Percentiles rank a stretch among this genome's conserved stretches.
These are phyloP conservation scores for Serendipita sp. DNA, from an alignment of 768 basidiomycete genomes.

Conservation along the genomic window DNA sequence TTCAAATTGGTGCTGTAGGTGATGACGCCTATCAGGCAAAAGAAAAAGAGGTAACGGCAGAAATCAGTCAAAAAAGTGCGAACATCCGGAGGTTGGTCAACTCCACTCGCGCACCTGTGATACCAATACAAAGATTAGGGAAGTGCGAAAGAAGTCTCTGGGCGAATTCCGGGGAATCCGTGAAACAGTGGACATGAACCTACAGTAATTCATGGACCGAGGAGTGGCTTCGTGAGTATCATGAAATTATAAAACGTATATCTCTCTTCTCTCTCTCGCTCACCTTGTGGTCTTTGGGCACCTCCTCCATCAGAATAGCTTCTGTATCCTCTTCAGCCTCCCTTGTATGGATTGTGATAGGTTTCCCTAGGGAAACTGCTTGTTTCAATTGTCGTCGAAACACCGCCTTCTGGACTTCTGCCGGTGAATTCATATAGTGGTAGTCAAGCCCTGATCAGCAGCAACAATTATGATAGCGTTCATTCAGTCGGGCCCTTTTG, in stretches of 20 bases:
- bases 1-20: slow-evolving; percentile 62
- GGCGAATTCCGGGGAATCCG: slow-evolving; percentile 63
- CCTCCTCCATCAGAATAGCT: slow-evolving; percentile 55
- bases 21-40: slow-evolving; percentile 41
- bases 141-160: slow-evolving; percentile 56
- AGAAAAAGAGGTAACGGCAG: not conserved
- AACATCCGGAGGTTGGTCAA: not conserved
- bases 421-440: slow-evolving; percentile 66
- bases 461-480: no score
- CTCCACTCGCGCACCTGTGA: slow-evolving; percentile 37
- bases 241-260: not conserved
- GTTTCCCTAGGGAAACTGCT: slow-evolving; percentile 54
- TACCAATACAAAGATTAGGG: slow-evolving; percentile 67
- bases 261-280: slow-evolving; percentile 6
- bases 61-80: not conserved
- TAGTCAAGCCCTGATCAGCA: slow-evolving; percentile 36
- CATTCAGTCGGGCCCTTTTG: no score
- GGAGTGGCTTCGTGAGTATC: not conserved
- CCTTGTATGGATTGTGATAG: slow-evolving; percentile 73
- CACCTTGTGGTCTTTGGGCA: slow-evolving; percentile 56
- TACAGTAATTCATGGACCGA: slow-evolving; percentile 16
- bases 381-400: slow-evolving; percentile 51
- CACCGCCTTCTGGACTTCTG: slow-evolving; percentile 47
- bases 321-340: slow-evolving; percentile 77
- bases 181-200: slow-evolving; percentile 84